Evolutionary conservation across 768 basidiomycete species (phyloP).

Genomic region (Tubosaeta brunneosetosa): DNA sequence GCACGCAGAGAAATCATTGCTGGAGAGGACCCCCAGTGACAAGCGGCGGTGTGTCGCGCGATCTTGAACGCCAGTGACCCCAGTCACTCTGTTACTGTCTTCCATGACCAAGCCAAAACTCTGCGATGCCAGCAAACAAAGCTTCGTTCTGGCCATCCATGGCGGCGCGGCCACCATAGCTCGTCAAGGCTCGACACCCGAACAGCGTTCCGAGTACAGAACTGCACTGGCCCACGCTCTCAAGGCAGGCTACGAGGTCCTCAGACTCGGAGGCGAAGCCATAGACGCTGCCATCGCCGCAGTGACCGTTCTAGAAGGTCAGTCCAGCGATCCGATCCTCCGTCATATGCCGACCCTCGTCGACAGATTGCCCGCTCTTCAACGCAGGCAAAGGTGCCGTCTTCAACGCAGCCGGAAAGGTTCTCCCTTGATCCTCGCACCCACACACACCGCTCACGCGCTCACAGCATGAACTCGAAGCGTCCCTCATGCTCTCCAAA

Average conservation of each 20-base stretch:
- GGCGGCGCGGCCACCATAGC: conserved; percentile 77
- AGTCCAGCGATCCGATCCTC: conserved; percentile 1
- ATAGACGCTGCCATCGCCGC: conserved; percentile 60
- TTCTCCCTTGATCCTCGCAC: conserved; percentile 18
- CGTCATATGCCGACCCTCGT: background rate
- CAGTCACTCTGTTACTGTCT: background rate
- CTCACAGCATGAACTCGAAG: conserved; percentile 74
- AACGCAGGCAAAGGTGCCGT: conserved; percentile 80
- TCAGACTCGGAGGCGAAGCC: conserved; percentile 68
- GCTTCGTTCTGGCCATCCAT: conserved; percentile 61
- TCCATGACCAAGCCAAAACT: no score
- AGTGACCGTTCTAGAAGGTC: conserved; percentile 46
- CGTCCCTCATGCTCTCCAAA: conserved; percentile 75
- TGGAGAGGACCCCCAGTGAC: conserved; percentile 58
- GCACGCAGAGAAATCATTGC: conserved; percentile 46
- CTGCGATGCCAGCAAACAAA: conserved; percentile 1
- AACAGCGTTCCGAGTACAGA: conserved; percentile 56
- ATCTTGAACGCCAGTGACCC: conserved; percentile 59
- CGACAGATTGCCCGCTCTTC: conserved; percentile 68
- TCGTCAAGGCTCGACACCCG: conserved; percentile 51
- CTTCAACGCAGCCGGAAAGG: conserved; percentile 78
- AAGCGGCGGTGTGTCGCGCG: conserved; percentile 70
- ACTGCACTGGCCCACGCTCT: conserved; percentile 52
- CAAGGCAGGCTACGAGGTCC: conserved; percentile 55
- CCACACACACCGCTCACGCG: background rate